Conservation (phyloP, 768 basidiomycete species). For the Suillus decipiens region DNA sequence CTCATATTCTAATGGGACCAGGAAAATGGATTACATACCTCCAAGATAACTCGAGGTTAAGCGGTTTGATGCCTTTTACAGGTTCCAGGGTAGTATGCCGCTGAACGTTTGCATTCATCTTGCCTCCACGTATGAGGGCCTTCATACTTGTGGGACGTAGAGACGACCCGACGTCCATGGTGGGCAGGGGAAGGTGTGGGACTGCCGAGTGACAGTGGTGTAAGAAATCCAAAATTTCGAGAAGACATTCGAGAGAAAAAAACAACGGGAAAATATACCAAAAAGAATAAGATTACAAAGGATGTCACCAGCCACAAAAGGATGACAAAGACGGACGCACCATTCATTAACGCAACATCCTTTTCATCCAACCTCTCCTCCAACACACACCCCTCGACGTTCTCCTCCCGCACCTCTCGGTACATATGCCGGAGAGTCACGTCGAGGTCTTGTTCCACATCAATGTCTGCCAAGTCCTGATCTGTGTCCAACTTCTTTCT, state of each 20-base stretch:
- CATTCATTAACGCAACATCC: conserved; percentile 55
- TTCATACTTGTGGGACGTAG: conserved; percentile 35
- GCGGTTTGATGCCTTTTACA: conserved; percentile 57
- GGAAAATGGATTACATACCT: conserved; percentile 42
- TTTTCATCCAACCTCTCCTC: conserved; percentile 58
- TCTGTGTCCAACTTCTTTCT: background rate
- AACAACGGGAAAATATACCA: background rate
- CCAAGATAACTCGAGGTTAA: conserved; percentile 68
- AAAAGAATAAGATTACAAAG: background rate
- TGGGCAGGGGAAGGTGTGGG: conserved; percentile 57
- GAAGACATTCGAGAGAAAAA: background rate
- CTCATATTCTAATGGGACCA: background rate
- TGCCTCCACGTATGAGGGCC: background rate
- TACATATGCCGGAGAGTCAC: conserved; percentile 37
- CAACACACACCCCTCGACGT: conserved; percentile 44
- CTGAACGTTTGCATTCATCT: conserved; percentile 6
- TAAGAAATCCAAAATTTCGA: background rate
- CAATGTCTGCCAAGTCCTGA: conserved; percentile 13
- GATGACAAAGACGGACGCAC: conserved; percentile 33
- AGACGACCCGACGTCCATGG: conserved; percentile 37
- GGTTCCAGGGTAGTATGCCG: conserved; percentile 42
- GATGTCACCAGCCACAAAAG: background rate
- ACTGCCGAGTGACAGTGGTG: conserved; percentile 39
- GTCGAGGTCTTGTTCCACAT: conserved; percentile 26
- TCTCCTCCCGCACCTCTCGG: conserved; percentile 22